phyloP scores from a whole-genome alignment of 805 yeast genomes.

The Barnettozyma sp. region DNA sequence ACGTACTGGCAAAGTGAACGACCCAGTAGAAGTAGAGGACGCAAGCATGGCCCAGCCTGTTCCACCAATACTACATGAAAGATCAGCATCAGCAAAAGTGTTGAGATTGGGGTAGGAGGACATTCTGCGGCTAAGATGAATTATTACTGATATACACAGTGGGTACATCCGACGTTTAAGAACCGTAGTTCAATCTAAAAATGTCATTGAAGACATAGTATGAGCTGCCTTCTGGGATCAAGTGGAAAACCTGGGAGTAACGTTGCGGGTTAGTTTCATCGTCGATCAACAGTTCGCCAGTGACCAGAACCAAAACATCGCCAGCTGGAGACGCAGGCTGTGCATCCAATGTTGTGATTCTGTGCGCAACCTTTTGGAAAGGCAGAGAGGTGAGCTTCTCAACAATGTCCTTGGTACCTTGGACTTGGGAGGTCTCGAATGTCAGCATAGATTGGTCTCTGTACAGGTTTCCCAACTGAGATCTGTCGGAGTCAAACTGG shows the following conservation, averaged over 20 bases:
- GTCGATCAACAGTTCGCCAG: slow-evolving; percentile 87
- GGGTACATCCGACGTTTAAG: slow-evolving; percentile 26
- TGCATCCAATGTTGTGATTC: slow-evolving; percentile 92
- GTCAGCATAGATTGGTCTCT: slow-evolving; percentile 97
- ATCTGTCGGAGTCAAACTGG: slow-evolving; percentile 89
- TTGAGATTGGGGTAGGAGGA: too few relatives aligned
- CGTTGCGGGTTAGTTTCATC: slow-evolving; percentile 95
- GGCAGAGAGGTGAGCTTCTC: slow-evolving; percentile 88
- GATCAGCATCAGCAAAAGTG: too few relatives aligned
- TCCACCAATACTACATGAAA: too few relatives aligned
- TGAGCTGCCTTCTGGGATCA: slow-evolving; percentile 85
- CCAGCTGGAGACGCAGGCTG: slow-evolving; percentile 94
- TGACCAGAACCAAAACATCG: slow-evolving; percentile 94
- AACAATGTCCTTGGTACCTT: slow-evolving; percentile 88
- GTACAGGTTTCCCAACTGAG: slow-evolving; percentile 87
- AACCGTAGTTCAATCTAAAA: slow-evolving; percentile 85
- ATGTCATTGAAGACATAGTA: slow-evolving; percentile 95
- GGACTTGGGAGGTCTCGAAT: slow-evolving; percentile 88
- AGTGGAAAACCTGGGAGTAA: slow-evolving; percentile 95
- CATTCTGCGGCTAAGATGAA: not conserved
- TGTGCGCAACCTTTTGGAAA: slow-evolving; percentile 87
- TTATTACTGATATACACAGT: not conserved
- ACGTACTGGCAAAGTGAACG: too few relatives aligned
- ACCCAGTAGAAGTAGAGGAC: too few relatives aligned
- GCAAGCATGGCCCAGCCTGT: too few relatives aligned